Conservation (phyloP, 805 yeast genomes). For the Teunomyces cretensis region DNA sequence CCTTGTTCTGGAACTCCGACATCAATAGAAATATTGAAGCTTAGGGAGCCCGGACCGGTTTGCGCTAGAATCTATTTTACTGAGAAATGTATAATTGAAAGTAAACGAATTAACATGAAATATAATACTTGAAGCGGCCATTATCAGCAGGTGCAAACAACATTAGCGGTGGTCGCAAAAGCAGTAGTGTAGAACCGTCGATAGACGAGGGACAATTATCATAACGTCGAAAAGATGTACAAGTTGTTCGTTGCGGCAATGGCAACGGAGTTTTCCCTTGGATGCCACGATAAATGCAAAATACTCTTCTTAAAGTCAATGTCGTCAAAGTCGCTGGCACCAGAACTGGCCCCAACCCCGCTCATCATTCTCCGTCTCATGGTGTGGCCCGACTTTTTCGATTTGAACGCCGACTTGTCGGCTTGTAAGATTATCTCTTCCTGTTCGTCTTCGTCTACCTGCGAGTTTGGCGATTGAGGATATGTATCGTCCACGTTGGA, state of each 20-base stretch:
- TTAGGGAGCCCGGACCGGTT: constrained; percentile 7
- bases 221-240: constrained; percentile 77
- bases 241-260: constrained; percentile 97
- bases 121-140: background rate
- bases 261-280: constrained; percentile 92
- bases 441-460: constrained; percentile 36
- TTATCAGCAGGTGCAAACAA: background rate
- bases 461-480: constrained; percentile 35
- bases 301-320: constrained; percentile 94
- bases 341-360: constrained; percentile 45
- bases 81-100: background rate
- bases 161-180: background rate
- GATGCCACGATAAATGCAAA: constrained; percentile 97
- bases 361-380: constrained; percentile 52
- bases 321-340: constrained; percentile 69
- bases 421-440: constrained; percentile 84
- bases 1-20: constrained; percentile 93
- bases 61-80: background rate
- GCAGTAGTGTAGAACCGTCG: background rate
- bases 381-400: constrained; percentile 55
- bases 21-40: constrained; percentile 79
- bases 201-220: constrained; percentile 1
- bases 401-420: constrained; percentile 94
- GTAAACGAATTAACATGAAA: constrained; percentile 3
- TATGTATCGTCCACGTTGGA: constrained; percentile 16